Conservation (phyloP, 208 protist genomes). For the Leishmania mexicana region DNA sequence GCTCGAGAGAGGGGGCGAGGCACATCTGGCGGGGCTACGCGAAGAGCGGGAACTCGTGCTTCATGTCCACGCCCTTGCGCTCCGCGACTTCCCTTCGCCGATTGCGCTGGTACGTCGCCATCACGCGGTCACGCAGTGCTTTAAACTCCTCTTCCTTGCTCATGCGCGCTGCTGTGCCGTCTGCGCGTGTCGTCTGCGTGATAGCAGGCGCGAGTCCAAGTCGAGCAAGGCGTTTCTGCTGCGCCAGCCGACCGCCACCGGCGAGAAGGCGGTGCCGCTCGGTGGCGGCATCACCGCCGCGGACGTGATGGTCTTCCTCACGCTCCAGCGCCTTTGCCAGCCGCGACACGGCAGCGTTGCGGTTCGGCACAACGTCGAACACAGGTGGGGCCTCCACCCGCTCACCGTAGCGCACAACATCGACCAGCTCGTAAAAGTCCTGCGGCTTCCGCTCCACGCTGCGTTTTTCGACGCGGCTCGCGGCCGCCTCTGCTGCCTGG, state of each 20-base stretch:
- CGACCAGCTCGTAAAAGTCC: constrained; percentile 87
- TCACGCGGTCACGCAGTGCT: constrained; percentile 66
- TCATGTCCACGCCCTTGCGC: constrained; percentile 78
- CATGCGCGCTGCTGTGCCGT: constrained; percentile 12
- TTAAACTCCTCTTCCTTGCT: constrained; percentile 77
- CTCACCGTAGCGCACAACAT: constrained; percentile 86
- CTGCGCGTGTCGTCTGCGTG: constrained; percentile 26
- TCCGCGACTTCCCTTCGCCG: constrained; percentile 43
- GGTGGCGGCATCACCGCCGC: neutral
- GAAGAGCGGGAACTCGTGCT: constrained; percentile 78
- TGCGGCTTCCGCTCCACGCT: constrained; percentile 26
- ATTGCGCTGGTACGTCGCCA: constrained; percentile 82
- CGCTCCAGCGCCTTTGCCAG: constrained; percentile 55
- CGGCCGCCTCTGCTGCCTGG: constrained; percentile 18
- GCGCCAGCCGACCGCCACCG: constrained; percentile 40
- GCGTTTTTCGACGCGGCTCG: neutral
- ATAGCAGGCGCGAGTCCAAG: constrained; percentile 59
- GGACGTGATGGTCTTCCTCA: neutral
- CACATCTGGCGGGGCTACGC: neutral
- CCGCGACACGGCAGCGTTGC: constrained; percentile 65
- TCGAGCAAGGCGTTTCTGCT: constrained; percentile 70
- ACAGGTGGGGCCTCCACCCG: constrained; percentile 86
- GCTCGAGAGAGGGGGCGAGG: neutral
- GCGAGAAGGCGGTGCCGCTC: constrained; percentile 36
- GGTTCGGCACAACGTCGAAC: constrained; percentile 82